Evolutionary conservation across 2,329 filamentous ascomycete species (phyloP), one percentile per base, ranked within the genome.

Genomic region (Chaetomium globosum): DNA sequence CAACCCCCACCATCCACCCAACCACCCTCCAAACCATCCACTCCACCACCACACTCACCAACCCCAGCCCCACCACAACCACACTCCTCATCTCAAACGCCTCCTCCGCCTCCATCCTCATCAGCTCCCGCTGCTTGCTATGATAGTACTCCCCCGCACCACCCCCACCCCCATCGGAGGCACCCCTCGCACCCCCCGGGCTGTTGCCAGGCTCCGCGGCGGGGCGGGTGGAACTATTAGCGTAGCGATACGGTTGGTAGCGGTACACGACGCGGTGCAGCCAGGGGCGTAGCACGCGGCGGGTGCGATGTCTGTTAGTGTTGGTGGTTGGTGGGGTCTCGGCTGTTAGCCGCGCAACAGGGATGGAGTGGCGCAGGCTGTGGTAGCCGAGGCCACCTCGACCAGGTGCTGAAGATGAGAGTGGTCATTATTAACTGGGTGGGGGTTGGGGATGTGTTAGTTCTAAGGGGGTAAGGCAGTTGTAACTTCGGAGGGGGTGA

Each of bases 31-130:
- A 77, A 2, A 66, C 62, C 5, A 61, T 72, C 76, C 75, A 78
- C 1, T 72, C 28, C 4, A 71, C 68, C 6, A 70, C 70, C 19
- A 77, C 69, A 4, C 73, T 69, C 31, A 78, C 69, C 21, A 80
- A 72, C 9, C 77, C 77, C 71, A 90, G 73, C 1, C 75, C 78
- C 4, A 82, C 72, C 28, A 89, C 76, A n/a, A 90, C 81, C 23
- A 77, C 77, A 12, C 79, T 77, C 28, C 85, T 81, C 73, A 89
- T 79, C 73, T 84, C 82, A 68, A 90, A 86, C 3, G 88, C 88
- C 71, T 90, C 87, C 3, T 80, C 80, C 19, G 87, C 80, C 74
- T 90, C 85, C 79, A 87, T 78, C 73, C 78, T 83, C 72, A 88
- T 81, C 61, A 90, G 78, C 73, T 87, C 86, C 66, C 83, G 79